Conservation (phyloP, 139 green algal species). For the Auxenochlorella pyrenoidosa region DNA sequence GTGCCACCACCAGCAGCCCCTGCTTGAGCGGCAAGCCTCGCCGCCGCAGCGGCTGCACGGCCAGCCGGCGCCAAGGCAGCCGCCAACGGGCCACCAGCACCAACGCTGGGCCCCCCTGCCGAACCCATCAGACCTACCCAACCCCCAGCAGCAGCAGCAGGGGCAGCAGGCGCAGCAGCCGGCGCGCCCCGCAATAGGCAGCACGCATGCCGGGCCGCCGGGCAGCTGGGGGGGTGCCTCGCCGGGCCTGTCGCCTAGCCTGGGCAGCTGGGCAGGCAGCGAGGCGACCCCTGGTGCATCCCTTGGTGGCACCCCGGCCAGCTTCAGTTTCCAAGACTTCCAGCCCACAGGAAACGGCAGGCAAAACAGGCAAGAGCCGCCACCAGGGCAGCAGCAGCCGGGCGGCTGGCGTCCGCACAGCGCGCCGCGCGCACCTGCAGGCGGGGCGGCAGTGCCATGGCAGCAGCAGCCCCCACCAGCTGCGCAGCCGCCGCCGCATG, state of each 20-base stretch:
- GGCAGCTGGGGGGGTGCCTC: neutral
- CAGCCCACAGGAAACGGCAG: neutral
- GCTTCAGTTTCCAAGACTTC: conserved; percentile 11
- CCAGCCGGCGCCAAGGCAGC: neutral
- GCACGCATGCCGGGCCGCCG: too few relatives aligned
- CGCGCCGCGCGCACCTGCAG: neutral
- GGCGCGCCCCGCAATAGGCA: neutral
- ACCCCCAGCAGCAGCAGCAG: neutral
- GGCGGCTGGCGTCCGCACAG: neutral
- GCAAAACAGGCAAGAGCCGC: neutral
- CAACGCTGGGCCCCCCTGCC: neutral
- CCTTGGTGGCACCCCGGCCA: neutral
- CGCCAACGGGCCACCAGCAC: neutral
- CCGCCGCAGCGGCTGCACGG: neutral
- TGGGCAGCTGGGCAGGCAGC: neutral
- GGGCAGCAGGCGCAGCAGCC: neutral
- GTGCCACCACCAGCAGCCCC: neutral
- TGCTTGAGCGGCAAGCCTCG: too few relatives aligned
- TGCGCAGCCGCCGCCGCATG: neutral
- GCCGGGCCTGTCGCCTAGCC: neutral
- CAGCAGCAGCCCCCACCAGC: neutral
- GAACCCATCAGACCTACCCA: neutral
- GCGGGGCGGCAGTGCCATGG: neutral
- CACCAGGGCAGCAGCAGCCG: neutral
- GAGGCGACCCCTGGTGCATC: neutral